Evolutionary conservation across 345 rosid species (phyloP).

Genomic region (Melaleuca quinquenervia): DNA sequence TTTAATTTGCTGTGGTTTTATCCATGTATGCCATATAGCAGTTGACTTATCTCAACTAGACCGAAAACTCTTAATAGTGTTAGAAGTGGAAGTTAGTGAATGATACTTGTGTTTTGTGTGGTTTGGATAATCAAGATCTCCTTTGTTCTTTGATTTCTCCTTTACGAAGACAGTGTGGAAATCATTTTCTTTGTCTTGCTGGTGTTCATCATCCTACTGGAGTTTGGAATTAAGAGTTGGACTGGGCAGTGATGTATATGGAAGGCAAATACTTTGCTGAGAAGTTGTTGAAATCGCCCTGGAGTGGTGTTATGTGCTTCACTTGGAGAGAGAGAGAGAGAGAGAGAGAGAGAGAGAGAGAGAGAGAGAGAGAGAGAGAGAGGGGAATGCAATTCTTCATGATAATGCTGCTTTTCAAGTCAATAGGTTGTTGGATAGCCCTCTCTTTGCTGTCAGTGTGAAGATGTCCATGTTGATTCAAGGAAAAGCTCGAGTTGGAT

Average conservation of each 20-base stretch:
- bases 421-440: neutral
- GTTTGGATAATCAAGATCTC: neutral
- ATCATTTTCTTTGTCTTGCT: neutral
- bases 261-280: neutral
- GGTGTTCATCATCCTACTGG: neutral
- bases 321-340: neutral
- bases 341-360: neutral
- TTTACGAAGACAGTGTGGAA: neutral
- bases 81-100: neutral
- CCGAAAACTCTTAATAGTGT: neutral
- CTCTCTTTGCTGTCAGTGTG: neutral
- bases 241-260: neutral
- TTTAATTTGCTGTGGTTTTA: neutral
- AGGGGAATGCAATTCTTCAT: neutral
- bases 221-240: neutral
- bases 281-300: neutral
- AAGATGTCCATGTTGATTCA: neutral
- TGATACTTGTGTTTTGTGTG: neutral
- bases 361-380: neutral
- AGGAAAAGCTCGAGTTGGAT: neutral
- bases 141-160: neutral
- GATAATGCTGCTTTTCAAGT: neutral
- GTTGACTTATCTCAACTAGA: neutral
- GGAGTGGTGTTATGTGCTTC: neutral
- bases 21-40: neutral